Percentiles rank a stretch among this genome's conserved stretches.
Conservation (phyloP, 441 rosid genomes). For the Bruguiera hainesii region DNA sequence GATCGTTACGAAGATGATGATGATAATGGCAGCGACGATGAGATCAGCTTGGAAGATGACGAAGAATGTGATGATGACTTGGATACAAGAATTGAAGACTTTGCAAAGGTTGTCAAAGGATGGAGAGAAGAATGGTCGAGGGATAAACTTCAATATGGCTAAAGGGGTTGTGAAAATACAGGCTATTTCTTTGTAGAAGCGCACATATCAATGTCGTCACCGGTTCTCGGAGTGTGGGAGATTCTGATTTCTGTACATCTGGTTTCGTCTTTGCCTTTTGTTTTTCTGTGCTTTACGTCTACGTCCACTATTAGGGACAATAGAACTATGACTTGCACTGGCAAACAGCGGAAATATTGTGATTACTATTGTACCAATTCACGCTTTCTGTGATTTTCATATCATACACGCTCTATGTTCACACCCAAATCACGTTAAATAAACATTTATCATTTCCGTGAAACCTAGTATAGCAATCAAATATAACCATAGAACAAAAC, state of each 20-base stretch:
- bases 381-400: no score
- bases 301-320: conserved; percentile 20
- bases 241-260: background rate
- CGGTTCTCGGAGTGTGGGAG: background rate
- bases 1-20: conserved; percentile 29
- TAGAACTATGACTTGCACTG: conserved; percentile 1
- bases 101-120: conserved; percentile 31
- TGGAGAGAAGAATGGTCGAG: conserved; percentile 41
- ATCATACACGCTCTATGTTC: no score
- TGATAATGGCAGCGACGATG: conserved; percentile 23
- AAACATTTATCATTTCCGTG: no score
- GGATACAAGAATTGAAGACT: conserved; percentile 38
- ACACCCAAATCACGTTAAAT: no score
- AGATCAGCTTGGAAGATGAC: conserved; percentile 30
- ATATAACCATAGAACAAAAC: no score
- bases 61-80: conserved; percentile 24
- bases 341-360: background rate
- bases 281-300: background rate
- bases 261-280: background rate
- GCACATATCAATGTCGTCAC: background rate
- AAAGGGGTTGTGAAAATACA: background rate
- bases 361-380: no score
- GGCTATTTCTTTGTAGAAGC: background rate
- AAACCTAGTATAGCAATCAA: no score
- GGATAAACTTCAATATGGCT: conserved; percentile 17